Evolutionary conservation across 2,329 filamentous ascomycete genomes (phyloP).

Genomic region (Alternaria sp.): DNA sequence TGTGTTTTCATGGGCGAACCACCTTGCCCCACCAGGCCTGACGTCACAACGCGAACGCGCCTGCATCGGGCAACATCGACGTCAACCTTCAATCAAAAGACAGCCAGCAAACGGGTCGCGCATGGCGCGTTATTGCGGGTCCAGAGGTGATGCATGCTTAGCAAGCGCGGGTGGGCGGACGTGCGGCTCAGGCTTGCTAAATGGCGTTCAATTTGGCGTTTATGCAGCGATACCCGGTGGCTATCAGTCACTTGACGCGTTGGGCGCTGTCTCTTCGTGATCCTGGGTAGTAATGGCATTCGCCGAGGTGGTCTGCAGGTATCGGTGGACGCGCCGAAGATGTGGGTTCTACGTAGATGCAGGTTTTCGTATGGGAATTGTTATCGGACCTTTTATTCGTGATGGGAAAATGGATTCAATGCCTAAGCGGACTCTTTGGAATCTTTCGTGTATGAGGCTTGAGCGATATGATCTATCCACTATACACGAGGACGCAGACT

Average conservation of each 20-base stretch:
- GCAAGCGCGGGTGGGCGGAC: slow-evolving; percentile 1
- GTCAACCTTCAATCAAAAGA: slow-evolving; percentile 26
- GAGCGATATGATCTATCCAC: neutral
- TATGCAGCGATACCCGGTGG: slow-evolving; percentile 8
- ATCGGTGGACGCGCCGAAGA: neutral
- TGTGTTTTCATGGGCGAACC: slow-evolving; percentile 12
- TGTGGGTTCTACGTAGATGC: neutral
- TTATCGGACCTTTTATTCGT: neutral
- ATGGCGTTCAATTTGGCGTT: neutral
- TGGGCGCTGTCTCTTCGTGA: neutral
- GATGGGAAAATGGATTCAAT: neutral
- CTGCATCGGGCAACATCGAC: slow-evolving; percentile 31
- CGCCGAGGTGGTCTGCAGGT: neutral
- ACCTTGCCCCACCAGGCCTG: slow-evolving; percentile 28
- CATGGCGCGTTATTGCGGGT: slow-evolving; percentile 4
- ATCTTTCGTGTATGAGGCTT: fast-evolving
- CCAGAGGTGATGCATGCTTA: slow-evolving; percentile 4
- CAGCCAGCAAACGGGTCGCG: neutral
- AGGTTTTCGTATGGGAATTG: neutral
- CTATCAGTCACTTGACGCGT: slow-evolving; percentile 2
- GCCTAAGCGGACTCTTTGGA: neutral
- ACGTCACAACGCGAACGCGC: slow-evolving; percentile 28
- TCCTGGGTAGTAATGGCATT: neutral
- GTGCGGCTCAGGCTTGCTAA: too few relatives aligned
- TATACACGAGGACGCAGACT: fast-evolving